Conservation (phyloP, 2,329 filamentous ascomycete genomes). For the Calonectria pteridis region DNA sequence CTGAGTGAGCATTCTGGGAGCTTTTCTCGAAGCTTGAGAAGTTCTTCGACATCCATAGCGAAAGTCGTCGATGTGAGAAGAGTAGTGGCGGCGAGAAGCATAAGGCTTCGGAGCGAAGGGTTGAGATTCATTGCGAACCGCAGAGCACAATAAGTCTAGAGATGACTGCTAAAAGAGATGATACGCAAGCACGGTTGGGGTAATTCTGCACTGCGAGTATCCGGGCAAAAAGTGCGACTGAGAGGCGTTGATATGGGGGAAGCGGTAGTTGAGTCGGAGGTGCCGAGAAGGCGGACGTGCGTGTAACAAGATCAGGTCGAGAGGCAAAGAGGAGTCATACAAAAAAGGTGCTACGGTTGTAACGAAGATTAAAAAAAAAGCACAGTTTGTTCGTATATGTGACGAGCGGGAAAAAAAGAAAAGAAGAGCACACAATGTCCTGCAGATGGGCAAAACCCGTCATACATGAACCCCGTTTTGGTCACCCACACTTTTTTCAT, state of each 20-base stretch:
- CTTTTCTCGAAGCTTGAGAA: constrained; percentile 30
- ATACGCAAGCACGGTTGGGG: background rate
- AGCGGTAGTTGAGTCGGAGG: background rate
- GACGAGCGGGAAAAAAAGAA: background rate
- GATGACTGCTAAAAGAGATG: background rate
- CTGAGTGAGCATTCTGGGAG: constrained; percentile 55
- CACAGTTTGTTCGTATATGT: background rate
- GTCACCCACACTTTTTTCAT: constrained; percentile 4
- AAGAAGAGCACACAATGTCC: background rate
- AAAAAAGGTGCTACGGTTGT: background rate
- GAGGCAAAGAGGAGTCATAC: background rate
- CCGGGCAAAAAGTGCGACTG: background rate
- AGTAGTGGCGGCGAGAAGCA: constrained; percentile 24
- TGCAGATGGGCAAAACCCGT: constrained; percentile 6
- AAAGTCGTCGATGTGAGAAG: constrained; percentile 28
- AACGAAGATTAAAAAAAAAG: background rate
- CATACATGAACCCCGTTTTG: constrained; percentile 17
- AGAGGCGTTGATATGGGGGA: background rate
- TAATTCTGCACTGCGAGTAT: background rate
- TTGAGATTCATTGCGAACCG: constrained; percentile 9
- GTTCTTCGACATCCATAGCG: constrained; percentile 28
- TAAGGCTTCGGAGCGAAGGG: background rate
- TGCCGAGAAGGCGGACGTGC: background rate
- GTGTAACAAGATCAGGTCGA: background rate
- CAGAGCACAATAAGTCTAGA: background rate